These are phyloP conservation scores for Brassica nigra DNA, from an alignment of 345 rosid genomes.

Conservation along the genomic window DNA sequence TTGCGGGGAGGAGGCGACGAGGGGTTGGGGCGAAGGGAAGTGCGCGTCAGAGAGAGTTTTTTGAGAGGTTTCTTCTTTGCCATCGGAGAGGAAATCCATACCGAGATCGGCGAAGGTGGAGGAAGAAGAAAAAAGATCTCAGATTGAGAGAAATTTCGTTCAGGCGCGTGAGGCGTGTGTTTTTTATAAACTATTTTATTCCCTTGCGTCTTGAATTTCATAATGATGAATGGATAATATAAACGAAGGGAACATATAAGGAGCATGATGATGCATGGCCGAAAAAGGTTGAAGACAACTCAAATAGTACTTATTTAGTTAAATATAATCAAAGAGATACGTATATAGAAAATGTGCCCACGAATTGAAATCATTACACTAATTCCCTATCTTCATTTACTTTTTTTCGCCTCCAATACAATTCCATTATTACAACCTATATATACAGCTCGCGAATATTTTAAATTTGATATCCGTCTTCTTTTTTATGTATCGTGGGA, in stretches of 20 bases:
- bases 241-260: constrained; percentile 34
- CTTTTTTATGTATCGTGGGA: background rate
- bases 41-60: no score
- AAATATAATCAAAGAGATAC: constrained; percentile 18
- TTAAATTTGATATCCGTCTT: background rate
- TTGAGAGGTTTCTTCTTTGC: no score
- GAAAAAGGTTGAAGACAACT: constrained; percentile 38
- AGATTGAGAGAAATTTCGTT: no score
- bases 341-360: constrained; percentile 33
- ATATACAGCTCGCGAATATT: constrained; percentile 8
- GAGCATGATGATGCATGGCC: constrained; percentile 45
- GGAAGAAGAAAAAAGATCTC: no score
- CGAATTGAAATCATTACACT: constrained; percentile 43
- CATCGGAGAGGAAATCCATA: no score
- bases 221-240: constrained; percentile 37
- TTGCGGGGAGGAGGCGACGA: no score
- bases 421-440: constrained; percentile 28
- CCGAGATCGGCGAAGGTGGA: no score
- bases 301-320: constrained; percentile 8
- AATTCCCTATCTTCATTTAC: constrained; percentile 8
- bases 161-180: no score
- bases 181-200: no score
- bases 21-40: no score
- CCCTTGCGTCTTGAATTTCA: background rate
- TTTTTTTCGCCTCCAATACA: constrained; percentile 8